Conservation (phyloP, 164 flowering plant genomes). For the Houttuynia cordata region DNA sequence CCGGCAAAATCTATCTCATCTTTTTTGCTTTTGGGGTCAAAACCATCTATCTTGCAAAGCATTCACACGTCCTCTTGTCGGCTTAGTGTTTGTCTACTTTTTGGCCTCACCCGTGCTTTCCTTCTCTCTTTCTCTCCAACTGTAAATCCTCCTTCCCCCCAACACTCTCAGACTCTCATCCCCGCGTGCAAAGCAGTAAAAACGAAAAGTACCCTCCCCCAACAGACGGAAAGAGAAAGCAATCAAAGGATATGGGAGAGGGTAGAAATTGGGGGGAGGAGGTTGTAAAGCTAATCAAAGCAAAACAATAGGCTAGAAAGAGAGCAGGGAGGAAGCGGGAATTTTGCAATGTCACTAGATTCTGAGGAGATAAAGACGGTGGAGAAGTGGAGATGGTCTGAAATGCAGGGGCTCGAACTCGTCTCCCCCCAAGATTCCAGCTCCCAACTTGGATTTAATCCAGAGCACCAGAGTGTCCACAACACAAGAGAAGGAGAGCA, state of each 20-base stretch:
- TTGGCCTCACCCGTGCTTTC: neutral
- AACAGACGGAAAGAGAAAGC: neutral
- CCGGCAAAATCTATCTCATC: neutral
- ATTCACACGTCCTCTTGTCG: conserved; percentile 9
- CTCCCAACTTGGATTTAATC: conserved; percentile 1
- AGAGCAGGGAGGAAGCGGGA: neutral
- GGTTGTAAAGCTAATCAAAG: neutral
- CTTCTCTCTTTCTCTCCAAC: neutral
- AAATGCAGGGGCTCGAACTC: conserved; percentile 69
- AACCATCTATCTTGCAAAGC: no score
- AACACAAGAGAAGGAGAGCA: neutral
- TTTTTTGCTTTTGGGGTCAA: conserved; percentile 3
- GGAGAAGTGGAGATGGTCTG: conserved; percentile 89
- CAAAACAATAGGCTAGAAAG: neutral
- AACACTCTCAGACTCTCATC: no score
- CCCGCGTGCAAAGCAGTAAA: neutral
- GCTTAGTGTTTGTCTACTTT: neutral
- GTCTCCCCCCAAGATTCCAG: conserved; percentile 11
- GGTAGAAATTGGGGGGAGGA: neutral
- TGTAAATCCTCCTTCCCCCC: neutral
- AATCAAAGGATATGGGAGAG: neutral
- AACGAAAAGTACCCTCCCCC: neutral
- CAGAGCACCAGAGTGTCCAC: neutral
- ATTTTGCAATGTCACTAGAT: conserved; percentile 60
- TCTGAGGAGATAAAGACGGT: conserved; percentile 54